Percentiles rank a stretch among this genome's conserved stretches.
Conservation (phyloP, 1,284 basidiomycete species). For the Pholiota adiposa region DNA sequence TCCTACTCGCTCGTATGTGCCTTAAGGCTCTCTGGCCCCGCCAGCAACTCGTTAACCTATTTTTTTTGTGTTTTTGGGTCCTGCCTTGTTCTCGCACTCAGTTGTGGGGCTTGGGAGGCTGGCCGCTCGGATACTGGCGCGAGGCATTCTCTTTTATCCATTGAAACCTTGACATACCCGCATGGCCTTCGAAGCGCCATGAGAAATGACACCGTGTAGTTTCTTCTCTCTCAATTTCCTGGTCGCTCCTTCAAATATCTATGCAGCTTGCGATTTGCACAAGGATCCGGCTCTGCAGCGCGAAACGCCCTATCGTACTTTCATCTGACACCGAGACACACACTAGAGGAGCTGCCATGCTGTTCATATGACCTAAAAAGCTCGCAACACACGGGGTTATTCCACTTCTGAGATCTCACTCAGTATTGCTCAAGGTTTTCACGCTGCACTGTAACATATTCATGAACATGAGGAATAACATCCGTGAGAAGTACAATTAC, state of each 20-base stretch:
- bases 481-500: constrained; percentile 12
- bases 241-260: not conserved
- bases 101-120: not conserved
- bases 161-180: not conserved
- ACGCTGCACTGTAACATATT: constrained; percentile 17
- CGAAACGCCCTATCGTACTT: constrained; percentile 21
- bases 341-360: constrained; percentile 11
- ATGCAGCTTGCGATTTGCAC: constrained; percentile 3
- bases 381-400: constrained; percentile 19
- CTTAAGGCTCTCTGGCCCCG: not conserved
- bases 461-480: constrained; percentile 10
- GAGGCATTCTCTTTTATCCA: not conserved
- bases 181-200: not conserved
- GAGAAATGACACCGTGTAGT: not conserved
- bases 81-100: not conserved
- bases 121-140: not conserved
- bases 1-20: not conserved
- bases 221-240: not conserved
- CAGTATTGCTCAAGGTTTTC: constrained; percentile 17
- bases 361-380: constrained; percentile 22
- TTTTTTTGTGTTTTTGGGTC: not conserved
- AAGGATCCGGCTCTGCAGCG: constrained; percentile 18
- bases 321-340: constrained; percentile 23
- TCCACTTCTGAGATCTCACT: constrained; percentile 5
- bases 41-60: not conserved